Conservation (phyloP, 371 early-diverging fungal genomes). For the Catenaria anguillulae region DNA sequence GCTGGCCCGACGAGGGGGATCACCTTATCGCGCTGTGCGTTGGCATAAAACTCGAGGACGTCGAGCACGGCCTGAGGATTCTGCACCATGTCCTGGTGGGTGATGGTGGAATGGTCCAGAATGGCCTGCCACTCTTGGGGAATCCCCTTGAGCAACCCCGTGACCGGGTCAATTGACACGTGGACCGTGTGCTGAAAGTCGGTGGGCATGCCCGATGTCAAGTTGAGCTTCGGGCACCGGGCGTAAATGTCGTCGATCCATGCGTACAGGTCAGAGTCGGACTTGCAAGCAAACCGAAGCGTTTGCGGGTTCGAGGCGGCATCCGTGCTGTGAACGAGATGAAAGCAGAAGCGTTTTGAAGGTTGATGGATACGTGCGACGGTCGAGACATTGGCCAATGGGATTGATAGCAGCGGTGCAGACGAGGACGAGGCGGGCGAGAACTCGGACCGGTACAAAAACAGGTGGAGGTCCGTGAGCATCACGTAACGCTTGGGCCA, state of each 20-base stretch:
- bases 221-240: constrained; percentile 47
- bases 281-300: constrained; percentile 70
- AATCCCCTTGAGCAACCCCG: constrained; percentile 43
- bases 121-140: constrained; percentile 86
- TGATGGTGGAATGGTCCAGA: constrained; percentile 75
- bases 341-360: constrained; percentile 80
- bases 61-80: constrained; percentile 93
- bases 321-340: constrained; percentile 30
- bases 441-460: too few species aligned
- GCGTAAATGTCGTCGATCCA: constrained; percentile 92
- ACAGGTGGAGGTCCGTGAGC: too few species aligned
- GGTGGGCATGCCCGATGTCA: constrained; percentile 61
- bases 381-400: too few species aligned
- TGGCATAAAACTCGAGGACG: constrained; percentile 93
- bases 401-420: too few species aligned
- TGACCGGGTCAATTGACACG: constrained; percentile 24
- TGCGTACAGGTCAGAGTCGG: constrained; percentile 86
- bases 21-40: constrained; percentile 12
- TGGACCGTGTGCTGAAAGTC: constrained; percentile 90
- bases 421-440: too few species aligned
- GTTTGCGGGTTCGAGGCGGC: constrained; percentile 53
- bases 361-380: too few species aligned
- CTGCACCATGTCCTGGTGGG: constrained; percentile 84
- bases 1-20: not conserved
- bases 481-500: constrained; percentile 88